Evolutionary conservation across 2,329 filamentous ascomycete species (phyloP), one percentile per base, ranked within the genome.

Genomic region (Trichoderma atrobrunneum): DNA sequence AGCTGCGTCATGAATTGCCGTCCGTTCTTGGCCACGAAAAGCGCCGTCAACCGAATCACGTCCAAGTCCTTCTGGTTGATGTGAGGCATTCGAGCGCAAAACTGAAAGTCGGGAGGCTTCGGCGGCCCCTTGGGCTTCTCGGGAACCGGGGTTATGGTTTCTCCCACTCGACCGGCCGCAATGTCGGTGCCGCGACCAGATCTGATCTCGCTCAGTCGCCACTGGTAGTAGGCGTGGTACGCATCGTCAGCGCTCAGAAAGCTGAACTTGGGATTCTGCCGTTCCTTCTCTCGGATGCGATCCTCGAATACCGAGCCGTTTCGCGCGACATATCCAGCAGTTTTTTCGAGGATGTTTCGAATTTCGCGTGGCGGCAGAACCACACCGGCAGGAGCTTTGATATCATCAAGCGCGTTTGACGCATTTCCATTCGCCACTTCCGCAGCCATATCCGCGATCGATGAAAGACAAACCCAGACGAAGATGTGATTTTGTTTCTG

Each of bases 11-110:
- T 93, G 83, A 96, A 99, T 73, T 92, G 91, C 73, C 95, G 91
- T 16, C 96, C 96, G 78, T 97, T 95, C 82, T 95, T 95, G 67
- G 96, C 96, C 64, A 95, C 94, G 82, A 96, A 98, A 30, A 97
- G 86, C 24, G 96, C 96, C 43, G 95, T 97, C 78, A 97, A 83
- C 71, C 88, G 86, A 71, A 92, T 86, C 64, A 91, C 86, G 76
- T 91, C 89, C 74, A 98, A 84, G 86, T 99, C 96, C 82, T 97
- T 93, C 75, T 97, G 94, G 82, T 92, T 97, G 84, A 99, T 97
- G 76, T 95, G 95, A 72, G 96, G 96, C 93, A 98, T 97, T 80
- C 95, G 92, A 76, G 96, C 95, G 71, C 94, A 97, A 84, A 98
- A 99, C 76, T 93, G 89, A 79, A 97, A 98, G 77, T 95, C 92